phyloP scores from a whole-genome alignment of 306 rosid species.

The Corylus avellana region DNA sequence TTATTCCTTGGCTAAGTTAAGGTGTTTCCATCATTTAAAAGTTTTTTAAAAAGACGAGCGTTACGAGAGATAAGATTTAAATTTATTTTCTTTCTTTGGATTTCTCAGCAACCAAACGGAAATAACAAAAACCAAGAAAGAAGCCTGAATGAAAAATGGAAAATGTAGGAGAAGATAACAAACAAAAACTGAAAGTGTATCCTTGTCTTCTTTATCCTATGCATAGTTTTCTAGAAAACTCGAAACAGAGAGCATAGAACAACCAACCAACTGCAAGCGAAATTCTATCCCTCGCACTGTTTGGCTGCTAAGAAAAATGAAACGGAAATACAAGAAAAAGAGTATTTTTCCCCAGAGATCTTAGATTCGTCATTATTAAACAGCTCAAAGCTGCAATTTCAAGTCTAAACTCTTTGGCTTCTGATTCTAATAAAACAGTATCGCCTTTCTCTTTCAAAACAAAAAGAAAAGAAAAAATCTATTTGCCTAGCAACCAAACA shows the following conservation, averaged over 20 bases:
- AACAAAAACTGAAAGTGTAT: neutral
- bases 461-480: neutral
- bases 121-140: neutral
- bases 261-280: neutral
- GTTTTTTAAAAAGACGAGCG: neutral
- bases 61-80: neutral
- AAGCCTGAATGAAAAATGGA: neutral
- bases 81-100: neutral
- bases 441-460: neutral
- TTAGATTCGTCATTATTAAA: neutral
- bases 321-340: neutral
- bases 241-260: neutral
- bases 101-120: neutral
- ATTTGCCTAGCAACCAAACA: neutral
- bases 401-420: neutral
- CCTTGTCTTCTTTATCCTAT: neutral
- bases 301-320: neutral
- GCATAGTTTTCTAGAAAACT: neutral
- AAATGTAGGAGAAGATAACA: neutral
- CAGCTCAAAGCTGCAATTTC: neutral
- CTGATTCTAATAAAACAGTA: constrained; percentile 15
- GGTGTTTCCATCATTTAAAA: no score
- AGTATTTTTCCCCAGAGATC: neutral
- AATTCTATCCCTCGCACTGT: neutral
- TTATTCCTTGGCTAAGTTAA: no score